A percentile compares a stretch with the other conserved stretches of the same genome.
phyloP scores from a whole-genome alignment of 345 rosid species.

The Rhodamnia rubescens region DNA sequence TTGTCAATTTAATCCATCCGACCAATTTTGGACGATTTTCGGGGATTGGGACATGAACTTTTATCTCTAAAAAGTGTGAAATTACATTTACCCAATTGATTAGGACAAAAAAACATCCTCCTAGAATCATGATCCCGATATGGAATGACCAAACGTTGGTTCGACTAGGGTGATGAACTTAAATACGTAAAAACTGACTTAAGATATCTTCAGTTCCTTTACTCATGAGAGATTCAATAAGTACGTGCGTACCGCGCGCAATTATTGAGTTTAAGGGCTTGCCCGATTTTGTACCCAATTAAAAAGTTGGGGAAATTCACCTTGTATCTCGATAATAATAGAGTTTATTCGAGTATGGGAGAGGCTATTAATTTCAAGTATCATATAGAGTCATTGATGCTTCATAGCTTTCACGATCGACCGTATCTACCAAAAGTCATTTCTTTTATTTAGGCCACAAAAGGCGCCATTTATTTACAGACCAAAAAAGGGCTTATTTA shows the following conservation, averaged over 20 bases:
- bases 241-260: too few relatives aligned
- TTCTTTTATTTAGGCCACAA: not conserved
- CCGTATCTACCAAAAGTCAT: not conserved
- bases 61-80: not conserved
- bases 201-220: too few relatives aligned
- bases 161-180: too few relatives aligned
- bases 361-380: not conserved
- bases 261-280: too few relatives aligned
- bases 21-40: not conserved
- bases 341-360: not conserved
- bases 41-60: not conserved
- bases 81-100: not conserved
- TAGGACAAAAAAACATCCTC: too few relatives aligned
- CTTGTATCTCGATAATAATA: not conserved
- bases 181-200: too few relatives aligned
- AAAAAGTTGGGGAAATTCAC: not conserved
- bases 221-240: too few relatives aligned
- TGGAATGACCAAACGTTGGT: too few relatives aligned
- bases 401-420: not conserved
- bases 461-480: rapidly evolving
- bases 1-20: too few relatives aligned
- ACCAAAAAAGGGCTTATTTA: not conserved
- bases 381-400: not conserved
- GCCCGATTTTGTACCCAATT: too few relatives aligned
- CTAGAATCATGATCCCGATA: too few relatives aligned